Evolutionary conservation across 192 early-diverging fungal genomes (phyloP), one percentile per base, ranked within the genome.

Genomic region (Geranomyces michiganensis): DNA sequence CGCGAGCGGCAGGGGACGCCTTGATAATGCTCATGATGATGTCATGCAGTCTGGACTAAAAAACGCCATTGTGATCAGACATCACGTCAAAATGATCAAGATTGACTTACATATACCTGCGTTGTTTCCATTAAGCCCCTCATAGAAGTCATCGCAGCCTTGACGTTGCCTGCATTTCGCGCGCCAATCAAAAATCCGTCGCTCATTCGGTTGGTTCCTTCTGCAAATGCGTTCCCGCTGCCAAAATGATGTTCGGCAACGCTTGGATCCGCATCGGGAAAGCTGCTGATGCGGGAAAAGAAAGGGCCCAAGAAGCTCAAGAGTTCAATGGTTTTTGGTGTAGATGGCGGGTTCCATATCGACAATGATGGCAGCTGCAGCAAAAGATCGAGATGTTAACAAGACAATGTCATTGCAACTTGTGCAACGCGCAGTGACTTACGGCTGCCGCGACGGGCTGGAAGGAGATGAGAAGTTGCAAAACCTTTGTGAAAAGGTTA

Each of bases 281-380:
- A 83, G 44, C 61, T 71, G 33, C 49, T 63, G 15, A 78, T 44
- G 26, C 76, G 67, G 31, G 71, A 76, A 63, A 92, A 87, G 51
- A 92, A 92, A 12, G 90, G 91, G 1, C 93, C 93, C 0, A 95
- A 78, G 32, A 93, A 73, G n/a, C 90, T 87, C 13, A 84, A 53
- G 3, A 85, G 62, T 66, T 92, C 91, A 17, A 92, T 71, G 58
- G 55, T 81, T 27, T 75, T 76, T 0, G 90, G 87, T 8, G 75
- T 78, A 0, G 84, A 78, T 6, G 78, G 53, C 12, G 89, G 89
- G 65, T 89, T 82, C 78, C 87, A 92, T 43, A 79, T 81, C 7
- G 12, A 30, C 22, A 72, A 36, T 31, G 33, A 55, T 17, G 22
- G 73, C 62, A 32, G 83, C 49, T 49, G 32, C 62, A 32, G 71